Evolutionary conservation across 2,329 filamentous ascomycete species (phyloP).

Genomic region (Aspergillus nomiae): DNA sequence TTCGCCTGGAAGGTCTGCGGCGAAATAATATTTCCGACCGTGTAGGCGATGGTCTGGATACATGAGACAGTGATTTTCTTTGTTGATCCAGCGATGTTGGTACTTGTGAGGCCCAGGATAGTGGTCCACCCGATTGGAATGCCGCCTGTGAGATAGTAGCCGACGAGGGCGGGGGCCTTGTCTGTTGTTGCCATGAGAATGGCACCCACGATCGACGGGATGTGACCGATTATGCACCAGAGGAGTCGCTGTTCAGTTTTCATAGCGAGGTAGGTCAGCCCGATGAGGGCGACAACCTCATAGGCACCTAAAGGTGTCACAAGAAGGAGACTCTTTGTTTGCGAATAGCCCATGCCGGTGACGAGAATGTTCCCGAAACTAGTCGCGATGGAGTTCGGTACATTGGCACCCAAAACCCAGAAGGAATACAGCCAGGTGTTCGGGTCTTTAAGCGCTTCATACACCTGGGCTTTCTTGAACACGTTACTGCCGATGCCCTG

Average conservation of each 20-base stretch:
- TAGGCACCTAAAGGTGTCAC: conserved; percentile 43
- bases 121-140: conserved; percentile 44
- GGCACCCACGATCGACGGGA: conserved; percentile 40
- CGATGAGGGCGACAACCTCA: conserved; percentile 40
- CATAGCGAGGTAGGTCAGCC: conserved; percentile 41
- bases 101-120: conserved; percentile 40
- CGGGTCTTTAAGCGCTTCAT: conserved; percentile 37
- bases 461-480: conserved; percentile 39
- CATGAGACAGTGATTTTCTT: conserved; percentile 40
- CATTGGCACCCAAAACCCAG: conserved; percentile 41
- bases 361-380: conserved; percentile 44
- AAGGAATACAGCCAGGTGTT: conserved; percentile 40
- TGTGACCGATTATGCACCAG: conserved; percentile 39
- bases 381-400: conserved; percentile 41
- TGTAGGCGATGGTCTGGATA: conserved; percentile 40
- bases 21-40: conserved; percentile 46
- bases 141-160: conserved; percentile 42
- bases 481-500: conserved; percentile 37
- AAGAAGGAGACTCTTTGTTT: conserved; percentile 36
- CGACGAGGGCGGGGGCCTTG: conserved; percentile 37
- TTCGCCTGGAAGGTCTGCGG: conserved; percentile 45
- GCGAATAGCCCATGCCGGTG: conserved; percentile 40
- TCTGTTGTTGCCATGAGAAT: conserved; percentile 43
- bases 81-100: conserved; percentile 40
- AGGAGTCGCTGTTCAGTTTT: conserved; percentile 37